Conservation (phyloP, 1,139 yeast species). For the Saccharomycopsis hybrid region DNA sequence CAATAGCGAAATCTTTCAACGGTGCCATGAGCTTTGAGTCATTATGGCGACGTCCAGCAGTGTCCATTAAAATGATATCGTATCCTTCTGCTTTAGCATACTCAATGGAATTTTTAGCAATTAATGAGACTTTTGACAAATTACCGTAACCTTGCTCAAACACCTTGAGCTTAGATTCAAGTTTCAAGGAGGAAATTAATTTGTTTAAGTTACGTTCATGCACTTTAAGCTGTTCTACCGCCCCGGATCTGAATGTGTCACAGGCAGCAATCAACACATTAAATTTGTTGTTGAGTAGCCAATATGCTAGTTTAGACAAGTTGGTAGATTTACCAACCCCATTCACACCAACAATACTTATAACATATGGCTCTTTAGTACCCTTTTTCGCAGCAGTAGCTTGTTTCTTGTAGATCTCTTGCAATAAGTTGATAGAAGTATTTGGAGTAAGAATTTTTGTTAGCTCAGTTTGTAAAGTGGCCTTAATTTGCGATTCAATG, state of each 20-base stretch:
- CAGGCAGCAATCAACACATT: constrained; percentile 91
- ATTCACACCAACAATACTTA: constrained; percentile 95
- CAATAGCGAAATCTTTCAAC: constrained; percentile 87
- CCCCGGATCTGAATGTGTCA: constrained; percentile 97
- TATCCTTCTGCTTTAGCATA: constrained; percentile 59
- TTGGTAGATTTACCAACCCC: constrained; percentile 98
- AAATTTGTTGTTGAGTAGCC: constrained; percentile 87
- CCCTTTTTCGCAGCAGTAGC: constrained; percentile 27
- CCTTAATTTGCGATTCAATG: constrained; percentile 52
- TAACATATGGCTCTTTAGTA: constrained; percentile 66
- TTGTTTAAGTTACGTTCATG: constrained; percentile 81
- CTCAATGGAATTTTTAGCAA: constrained; percentile 90
- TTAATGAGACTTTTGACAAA: constrained; percentile 84
- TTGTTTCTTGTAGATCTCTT: constrained; percentile 61
- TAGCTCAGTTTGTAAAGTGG: constrained; percentile 67
- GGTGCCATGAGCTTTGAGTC: constrained; percentile 96
- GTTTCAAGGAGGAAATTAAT: constrained; percentile 38
- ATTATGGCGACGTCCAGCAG: constrained; percentile 96
- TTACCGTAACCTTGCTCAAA: constrained; percentile 97
- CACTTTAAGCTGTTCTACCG: constrained; percentile 92
- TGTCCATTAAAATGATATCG: constrained; percentile 89
- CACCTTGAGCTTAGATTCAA: constrained; percentile 49
- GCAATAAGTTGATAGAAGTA: constrained; percentile 79
- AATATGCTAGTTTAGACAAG: constrained; percentile 87
- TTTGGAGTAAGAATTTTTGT: constrained; percentile 86